Evolutionary conservation across 495 filamentous ascomycete species (phyloP).

Genomic region (Xylaria longipes): DNA sequence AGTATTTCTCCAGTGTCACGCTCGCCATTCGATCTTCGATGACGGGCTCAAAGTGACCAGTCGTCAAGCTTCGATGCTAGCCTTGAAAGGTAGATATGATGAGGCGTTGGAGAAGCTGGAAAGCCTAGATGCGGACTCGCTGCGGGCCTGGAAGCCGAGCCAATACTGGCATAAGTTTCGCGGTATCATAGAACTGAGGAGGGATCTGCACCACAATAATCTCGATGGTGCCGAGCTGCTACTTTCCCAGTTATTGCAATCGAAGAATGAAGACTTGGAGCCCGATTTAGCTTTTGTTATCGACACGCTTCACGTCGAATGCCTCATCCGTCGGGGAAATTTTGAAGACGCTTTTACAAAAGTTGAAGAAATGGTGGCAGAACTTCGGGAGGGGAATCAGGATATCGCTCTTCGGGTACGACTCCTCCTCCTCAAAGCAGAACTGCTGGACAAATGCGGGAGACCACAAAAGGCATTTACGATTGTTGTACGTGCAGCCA

Average conservation of each 20-base stretch:
- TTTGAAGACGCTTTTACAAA: slow-evolving; percentile 67
- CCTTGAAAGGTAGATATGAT: slow-evolving; percentile 69
- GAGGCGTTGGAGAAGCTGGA: slow-evolving; percentile 72
- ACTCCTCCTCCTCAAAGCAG: slow-evolving; percentile 77
- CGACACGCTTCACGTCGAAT: slow-evolving; percentile 72
- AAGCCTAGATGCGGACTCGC: slow-evolving; percentile 62
- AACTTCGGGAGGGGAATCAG: slow-evolving; percentile 69
- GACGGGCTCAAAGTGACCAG: slow-evolving; percentile 71
- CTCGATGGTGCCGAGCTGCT: slow-evolving; percentile 71
- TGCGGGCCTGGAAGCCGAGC: slow-evolving; percentile 77
- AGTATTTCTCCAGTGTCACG: slow-evolving; percentile 78
- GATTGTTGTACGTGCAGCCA: slow-evolving; percentile 79
- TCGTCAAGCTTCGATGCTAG: slow-evolving; percentile 53
- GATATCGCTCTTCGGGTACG: slow-evolving; percentile 79
- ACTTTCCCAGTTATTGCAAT: slow-evolving; percentile 63
- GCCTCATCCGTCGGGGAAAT: slow-evolving; percentile 67
- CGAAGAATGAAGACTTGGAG: slow-evolving; percentile 57
- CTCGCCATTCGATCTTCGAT: slow-evolving; percentile 68
- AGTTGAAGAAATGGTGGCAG: slow-evolving; percentile 69
- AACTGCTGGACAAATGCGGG: slow-evolving; percentile 71
- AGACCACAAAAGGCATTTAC: slow-evolving; percentile 84
- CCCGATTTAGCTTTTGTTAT: slow-evolving; percentile 76
- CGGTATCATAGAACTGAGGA: slow-evolving; percentile 72
- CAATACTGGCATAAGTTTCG: slow-evolving; percentile 81
- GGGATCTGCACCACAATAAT: slow-evolving; percentile 74